A percentile compares a stretch with the other conserved stretches of the same genome.
phyloP scores from a whole-genome alignment of 176 grass and related monocot genomes.

The Neostapfia colusana region DNA sequence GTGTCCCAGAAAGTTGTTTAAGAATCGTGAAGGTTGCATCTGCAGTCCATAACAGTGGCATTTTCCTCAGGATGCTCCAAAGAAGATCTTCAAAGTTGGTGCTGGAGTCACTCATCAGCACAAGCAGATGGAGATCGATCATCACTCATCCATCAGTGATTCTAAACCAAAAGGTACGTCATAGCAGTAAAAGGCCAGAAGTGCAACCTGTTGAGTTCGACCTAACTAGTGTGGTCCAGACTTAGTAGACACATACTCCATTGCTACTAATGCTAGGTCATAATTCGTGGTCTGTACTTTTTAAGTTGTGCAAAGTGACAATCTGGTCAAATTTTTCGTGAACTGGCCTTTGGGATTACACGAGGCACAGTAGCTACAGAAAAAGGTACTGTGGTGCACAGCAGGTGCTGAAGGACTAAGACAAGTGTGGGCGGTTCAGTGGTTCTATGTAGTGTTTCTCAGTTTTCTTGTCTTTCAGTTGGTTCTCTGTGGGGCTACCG shows the following conservation, averaged over 20 bases:
- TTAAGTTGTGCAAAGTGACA: background rate
- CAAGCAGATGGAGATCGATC: slow-evolving; percentile 16
- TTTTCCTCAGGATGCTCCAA: slow-evolving; percentile 38
- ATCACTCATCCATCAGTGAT: background rate
- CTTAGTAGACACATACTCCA: background rate
- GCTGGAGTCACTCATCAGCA: slow-evolving; percentile 18
- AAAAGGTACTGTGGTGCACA: background rate
- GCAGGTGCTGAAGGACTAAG: background rate
- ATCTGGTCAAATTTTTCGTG: background rate
- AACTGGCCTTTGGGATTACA: slow-evolving; percentile 23
- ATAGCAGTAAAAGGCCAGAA: background rate
- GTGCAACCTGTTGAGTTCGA: background rate
- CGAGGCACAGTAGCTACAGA: background rate
- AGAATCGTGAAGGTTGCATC: background rate
- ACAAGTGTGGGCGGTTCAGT: background rate
- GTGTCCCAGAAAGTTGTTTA: background rate
- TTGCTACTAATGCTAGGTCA: slow-evolving; percentile 15
- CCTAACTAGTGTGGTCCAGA: background rate
- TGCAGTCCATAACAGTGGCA: background rate
- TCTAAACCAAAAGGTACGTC: slow-evolving; percentile 36
- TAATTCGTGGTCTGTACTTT: background rate
- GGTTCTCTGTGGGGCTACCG: no score
- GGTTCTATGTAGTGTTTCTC: background rate
- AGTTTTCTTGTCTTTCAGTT: no score
- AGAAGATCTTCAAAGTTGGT: slow-evolving; percentile 31